Evolutionary conservation across 208 protist genomes (phyloP).

Genomic region (Crithidia brevicula): DNA sequence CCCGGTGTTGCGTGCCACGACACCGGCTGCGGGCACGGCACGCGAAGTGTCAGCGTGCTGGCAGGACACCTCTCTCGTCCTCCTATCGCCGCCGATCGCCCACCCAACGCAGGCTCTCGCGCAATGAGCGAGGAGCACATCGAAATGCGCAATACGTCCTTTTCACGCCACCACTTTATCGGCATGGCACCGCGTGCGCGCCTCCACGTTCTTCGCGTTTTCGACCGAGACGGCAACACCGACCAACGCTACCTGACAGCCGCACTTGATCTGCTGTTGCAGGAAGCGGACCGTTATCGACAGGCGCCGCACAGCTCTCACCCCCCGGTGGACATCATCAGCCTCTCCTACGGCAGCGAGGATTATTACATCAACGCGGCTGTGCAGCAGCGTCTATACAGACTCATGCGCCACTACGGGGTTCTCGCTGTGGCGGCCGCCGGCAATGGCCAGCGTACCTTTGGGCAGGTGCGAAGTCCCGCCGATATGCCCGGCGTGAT

Average conservation of each 20-base stretch:
- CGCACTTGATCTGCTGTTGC: conserved; percentile 75
- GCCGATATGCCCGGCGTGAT: conserved; percentile 96
- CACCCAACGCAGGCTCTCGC: too few species aligned
- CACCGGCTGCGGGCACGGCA: conserved; percentile 95
- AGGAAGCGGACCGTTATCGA: conserved; percentile 14
- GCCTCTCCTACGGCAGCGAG: conserved; percentile 96
- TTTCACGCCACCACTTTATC: neutral
- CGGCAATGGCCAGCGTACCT: conserved; percentile 97
- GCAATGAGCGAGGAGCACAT: neutral
- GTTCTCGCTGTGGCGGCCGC: conserved; percentile 96
- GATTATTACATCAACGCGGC: conserved; percentile 90
- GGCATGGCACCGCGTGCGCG: conserved; percentile 46
- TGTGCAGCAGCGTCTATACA: conserved; percentile 54
- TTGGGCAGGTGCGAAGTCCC: conserved; percentile 97
- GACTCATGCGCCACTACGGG: conserved; percentile 80
- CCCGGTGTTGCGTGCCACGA: conserved; percentile 62
- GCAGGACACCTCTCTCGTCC: conserved; percentile 46
- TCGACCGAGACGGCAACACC: conserved; percentile 84
- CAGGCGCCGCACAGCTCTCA: conserved; percentile 5
- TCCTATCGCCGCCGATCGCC: too few species aligned
- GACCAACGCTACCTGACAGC: conserved; percentile 95
- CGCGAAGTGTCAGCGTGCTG: conserved; percentile 96
- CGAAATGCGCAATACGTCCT: neutral
- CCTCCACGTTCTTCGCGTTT: conserved; percentile 95
- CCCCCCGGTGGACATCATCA: conserved; percentile 80